Evolutionary conservation across 2,329 filamentous ascomycete species (phyloP).

Genomic region (Apiospora malaysiana): DNA sequence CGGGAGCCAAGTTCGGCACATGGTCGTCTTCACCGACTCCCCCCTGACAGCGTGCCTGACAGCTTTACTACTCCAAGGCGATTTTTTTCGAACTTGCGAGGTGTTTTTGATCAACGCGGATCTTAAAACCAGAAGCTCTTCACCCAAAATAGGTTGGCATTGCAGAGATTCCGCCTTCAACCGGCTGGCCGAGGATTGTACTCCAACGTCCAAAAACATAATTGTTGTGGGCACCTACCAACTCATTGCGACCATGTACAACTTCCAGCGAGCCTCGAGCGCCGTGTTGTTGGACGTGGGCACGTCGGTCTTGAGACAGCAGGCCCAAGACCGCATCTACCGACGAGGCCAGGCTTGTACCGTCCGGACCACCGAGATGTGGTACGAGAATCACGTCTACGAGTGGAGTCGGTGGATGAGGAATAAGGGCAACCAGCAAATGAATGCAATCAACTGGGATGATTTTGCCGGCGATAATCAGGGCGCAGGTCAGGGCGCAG

Average conservation of each 20-base stretch:
- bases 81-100: not conserved
- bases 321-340: not conserved
- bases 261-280: conserved; percentile 2
- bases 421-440: not conserved
- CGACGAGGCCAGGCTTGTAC: not conserved
- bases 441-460: not conserved
- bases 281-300: not conserved
- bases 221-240: not conserved
- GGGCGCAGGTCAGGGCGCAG: accelerated
- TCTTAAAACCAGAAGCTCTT: not conserved
- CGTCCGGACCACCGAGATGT: not conserved
- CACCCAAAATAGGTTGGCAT: too few species aligned
- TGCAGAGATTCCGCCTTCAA: not conserved
- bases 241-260: not conserved
- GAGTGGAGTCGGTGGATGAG: not conserved
- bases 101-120: not conserved
- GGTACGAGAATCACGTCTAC: not conserved
- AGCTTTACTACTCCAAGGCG: not conserved
- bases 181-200: not conserved
- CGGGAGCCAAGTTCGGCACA: not conserved
- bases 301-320: not conserved
- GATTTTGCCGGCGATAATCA: not conserved
- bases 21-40: not conserved
- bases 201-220: not conserved
- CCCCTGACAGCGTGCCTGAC: not conserved